Evolutionary conservation across 2,329 filamentous ascomycete genomes (phyloP).

Genomic region (Cladophialophora psammophila): DNA sequence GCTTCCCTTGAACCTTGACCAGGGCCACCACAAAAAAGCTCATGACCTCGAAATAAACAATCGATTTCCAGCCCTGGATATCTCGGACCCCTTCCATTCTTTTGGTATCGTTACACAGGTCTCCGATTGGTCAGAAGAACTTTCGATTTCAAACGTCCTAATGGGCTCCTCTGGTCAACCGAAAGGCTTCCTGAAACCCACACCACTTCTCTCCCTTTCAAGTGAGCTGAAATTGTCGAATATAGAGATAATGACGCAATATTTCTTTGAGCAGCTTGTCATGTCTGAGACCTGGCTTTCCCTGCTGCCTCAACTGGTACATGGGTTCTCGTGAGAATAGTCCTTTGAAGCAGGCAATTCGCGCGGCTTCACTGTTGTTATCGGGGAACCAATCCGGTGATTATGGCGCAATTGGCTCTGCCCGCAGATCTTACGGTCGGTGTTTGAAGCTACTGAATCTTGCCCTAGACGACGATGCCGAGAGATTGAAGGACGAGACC

Average conservation of each 20-base stretch:
- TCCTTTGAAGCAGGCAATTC: neutral
- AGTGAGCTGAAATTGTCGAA: neutral
- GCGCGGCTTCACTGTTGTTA: neutral
- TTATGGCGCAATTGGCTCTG: neutral
- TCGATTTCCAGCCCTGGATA: neutral
- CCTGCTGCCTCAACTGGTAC: conserved; percentile 8
- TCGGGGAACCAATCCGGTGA: conserved; percentile 5
- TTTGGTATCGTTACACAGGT: neutral
- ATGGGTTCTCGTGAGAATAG: neutral
- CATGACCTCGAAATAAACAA: neutral
- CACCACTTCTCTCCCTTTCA: neutral
- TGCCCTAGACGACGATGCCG: neutral
- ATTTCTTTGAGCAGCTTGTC: conserved; percentile 12
- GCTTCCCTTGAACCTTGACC: neutral
- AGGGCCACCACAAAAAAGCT: neutral
- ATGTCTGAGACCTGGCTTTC: conserved; percentile 15
- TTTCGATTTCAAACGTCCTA: neutral
- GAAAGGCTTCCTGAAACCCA: neutral
- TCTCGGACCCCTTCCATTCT: neutral
- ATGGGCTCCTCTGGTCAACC: neutral
- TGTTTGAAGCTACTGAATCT: neutral
- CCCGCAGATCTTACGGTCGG: conserved; percentile 8
- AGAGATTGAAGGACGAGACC: conserved; percentile 10
- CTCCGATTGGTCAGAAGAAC: neutral
- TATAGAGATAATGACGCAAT: conserved; percentile 1